Evolutionary conservation across 176 grass and related monocot species (phyloP).

Genomic region (Echinochloa phyllopogon): DNA sequence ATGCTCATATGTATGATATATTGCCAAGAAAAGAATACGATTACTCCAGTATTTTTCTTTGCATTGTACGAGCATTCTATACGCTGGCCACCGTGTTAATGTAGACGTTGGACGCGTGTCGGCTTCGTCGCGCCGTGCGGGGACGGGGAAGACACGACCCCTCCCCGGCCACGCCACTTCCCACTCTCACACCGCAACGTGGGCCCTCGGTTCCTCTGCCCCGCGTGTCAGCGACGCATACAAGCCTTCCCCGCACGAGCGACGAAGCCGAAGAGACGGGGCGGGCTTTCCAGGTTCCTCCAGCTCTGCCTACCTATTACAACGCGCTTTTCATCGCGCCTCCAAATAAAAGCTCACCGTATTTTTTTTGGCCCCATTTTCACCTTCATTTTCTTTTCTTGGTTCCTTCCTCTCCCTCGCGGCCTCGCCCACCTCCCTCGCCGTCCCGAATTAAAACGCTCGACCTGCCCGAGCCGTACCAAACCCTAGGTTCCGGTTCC

Average conservation of each 20-base stretch:
- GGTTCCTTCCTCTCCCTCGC: neutral
- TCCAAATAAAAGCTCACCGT: neutral
- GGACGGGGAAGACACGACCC: too few species aligned
- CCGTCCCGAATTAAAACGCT: slow-evolving; percentile 17
- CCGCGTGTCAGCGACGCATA: neutral
- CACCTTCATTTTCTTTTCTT: neutral
- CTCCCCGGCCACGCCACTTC: too few species aligned
- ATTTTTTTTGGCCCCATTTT: neutral
- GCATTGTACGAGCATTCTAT: too few species aligned
- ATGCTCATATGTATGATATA: too few species aligned
- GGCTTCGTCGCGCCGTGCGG: too few species aligned
- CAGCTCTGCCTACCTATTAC: neutral
- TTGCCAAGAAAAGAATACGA: too few species aligned
- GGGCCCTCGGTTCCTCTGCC: too few species aligned
- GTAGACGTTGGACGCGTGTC: too few species aligned
- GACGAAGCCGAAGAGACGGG: neutral
- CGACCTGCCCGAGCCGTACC: slow-evolving; percentile 19
- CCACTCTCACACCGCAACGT: neutral
- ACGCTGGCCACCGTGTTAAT: too few species aligned
- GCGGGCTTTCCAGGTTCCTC: neutral
- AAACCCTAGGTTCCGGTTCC: slow-evolving; percentile 49
- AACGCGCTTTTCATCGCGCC: neutral
- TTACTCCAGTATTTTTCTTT: too few species aligned
- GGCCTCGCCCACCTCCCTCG: neutral
- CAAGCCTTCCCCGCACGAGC: neutral